Conservation (phyloP, 306 rosid genomes). For the Carpinus fangiana region DNA sequence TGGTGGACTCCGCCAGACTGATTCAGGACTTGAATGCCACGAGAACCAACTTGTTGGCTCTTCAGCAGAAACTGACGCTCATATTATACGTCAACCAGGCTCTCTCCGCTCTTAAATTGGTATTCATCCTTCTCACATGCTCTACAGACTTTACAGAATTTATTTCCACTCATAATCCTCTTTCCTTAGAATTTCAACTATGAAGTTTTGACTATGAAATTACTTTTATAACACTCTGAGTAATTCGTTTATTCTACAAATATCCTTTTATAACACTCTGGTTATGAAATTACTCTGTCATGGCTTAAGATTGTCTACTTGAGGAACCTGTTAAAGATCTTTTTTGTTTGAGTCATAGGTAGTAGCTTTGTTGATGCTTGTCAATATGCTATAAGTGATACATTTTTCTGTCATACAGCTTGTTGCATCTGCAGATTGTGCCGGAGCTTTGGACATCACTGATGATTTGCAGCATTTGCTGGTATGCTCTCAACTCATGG, state of each 20-base stretch:
- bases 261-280: neutral
- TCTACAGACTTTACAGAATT: neutral
- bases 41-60: slow-evolving; percentile 73
- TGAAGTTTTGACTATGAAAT: neutral
- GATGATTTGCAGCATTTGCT: slow-evolving; percentile 87
- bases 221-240: too few species aligned
- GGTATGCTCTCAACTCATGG: slow-evolving; percentile 41
- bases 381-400: slow-evolving; percentile 35
- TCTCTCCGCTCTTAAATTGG: slow-evolving; percentile 91
- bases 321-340: neutral
- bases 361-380: slow-evolving; percentile 14
- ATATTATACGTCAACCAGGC: slow-evolving; percentile 93
- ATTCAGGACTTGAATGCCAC: slow-evolving; percentile 79
- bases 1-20: slow-evolving; percentile 80
- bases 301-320: neutral
- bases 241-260: neutral
- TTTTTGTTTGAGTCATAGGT: neutral
- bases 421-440: slow-evolving; percentile 97
- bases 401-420: slow-evolving; percentile 82
- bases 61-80: slow-evolving; percentile 83
- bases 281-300: neutral
- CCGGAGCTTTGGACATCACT: slow-evolving; percentile 95
- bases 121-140: slow-evolving; percentile 18
- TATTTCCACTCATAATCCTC: neutral
- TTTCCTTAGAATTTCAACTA: neutral